Percentiles rank a stretch among this genome's conserved stretches.
These are phyloP conservation scores for Stipa capillata DNA, from an alignment of 176 grass and related monocot species.

Conservation along the genomic window DNA sequence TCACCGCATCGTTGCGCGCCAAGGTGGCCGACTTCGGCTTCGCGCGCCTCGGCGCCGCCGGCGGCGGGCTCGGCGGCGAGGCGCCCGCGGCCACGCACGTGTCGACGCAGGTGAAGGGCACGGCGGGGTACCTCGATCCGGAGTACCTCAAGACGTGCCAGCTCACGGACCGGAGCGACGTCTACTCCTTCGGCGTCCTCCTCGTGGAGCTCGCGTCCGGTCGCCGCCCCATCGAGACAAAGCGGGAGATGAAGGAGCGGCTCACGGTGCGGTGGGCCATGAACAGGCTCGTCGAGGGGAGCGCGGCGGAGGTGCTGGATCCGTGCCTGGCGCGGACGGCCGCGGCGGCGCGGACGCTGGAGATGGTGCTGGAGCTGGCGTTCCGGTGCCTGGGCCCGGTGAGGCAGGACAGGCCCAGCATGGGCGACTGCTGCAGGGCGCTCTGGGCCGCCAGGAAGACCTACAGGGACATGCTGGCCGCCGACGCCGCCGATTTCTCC, in stretches of 20 bases:
- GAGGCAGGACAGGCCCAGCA: slow-evolving; percentile 48
- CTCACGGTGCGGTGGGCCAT: slow-evolving; percentile 71
- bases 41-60: slow-evolving; percentile 48
- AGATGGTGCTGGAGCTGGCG: slow-evolving; percentile 62
- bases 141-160: slow-evolving; percentile 93
- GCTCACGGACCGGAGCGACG: slow-evolving; percentile 92
- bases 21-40: slow-evolving; percentile 98
- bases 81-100: slow-evolving; percentile 52
- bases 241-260: slow-evolving; percentile 50
- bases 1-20: slow-evolving; percentile 71
- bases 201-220: slow-evolving; percentile 67
- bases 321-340: slow-evolving; percentile 30
- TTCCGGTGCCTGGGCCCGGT: slow-evolving; percentile 56
- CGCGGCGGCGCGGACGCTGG: slow-evolving; percentile 21
- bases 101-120: slow-evolving; percentile 85
- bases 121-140: slow-evolving; percentile 91
- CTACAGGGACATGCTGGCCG: slow-evolving; percentile 45
- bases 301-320: slow-evolving; percentile 56
- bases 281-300: slow-evolving; percentile 35
- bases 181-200: slow-evolving; percentile 89
- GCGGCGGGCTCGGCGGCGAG: neutral
- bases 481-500: neutral
- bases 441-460: slow-evolving; percentile 80
- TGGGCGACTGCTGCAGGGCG: slow-evolving; percentile 52
- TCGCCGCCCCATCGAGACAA: slow-evolving; percentile 65